Base-by-base conservation (phyloP, 257 asterid genomes). In the Solanum pimpinellifolium region DNA sequence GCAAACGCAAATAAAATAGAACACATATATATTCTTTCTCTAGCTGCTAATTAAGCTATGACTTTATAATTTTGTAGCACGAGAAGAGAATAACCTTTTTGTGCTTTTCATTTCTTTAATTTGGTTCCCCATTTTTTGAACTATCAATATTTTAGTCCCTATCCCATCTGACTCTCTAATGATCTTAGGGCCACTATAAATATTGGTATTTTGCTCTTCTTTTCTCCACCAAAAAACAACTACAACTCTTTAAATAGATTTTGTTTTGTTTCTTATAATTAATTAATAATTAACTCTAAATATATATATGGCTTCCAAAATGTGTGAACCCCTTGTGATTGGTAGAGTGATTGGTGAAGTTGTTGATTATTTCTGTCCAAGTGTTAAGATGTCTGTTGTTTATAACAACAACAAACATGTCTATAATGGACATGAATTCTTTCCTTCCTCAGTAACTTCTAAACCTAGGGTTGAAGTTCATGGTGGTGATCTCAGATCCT, bases 291-390 rank as follows among this genome's bases (percentile, higher is more conserved):
- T 70, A 70, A 14, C 9, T 31, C 15, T 49, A 49, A 11, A 6
- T 27, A 27, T 52, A 52, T 15, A 7, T 20, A 86, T 89, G 90
- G 87, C 85, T 49, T 81, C 85, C 42, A 90, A 82, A 89, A 76
- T 90, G 87, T 70, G 95, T 12, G 95, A 91, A 44, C 97, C 99
- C 2, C 93, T 95, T 15, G 93, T 92, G 29, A 90, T 92, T 16
- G 93, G 99, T 13, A 87, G 94, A 84, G 98, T 96, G 86, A 89
- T 96, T 49, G 99, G 99, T 89, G 99, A 96, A 65, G 98, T 96
- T 4, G 93, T 96, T 42, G 98, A 96, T 87, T 82, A 83, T 83
- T 91, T 95, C 90, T 47, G 80, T 41, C 85, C 93, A 1, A 86
- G 89, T 14, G 89, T 93, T 7, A 94, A 93, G 90, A 95, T 96